A percentile compares a stretch with the other conserved stretches of the same genome.
Conservation (phyloP, 2,329 filamentous ascomycete species). For the Fusarium guadeloupense region DNA sequence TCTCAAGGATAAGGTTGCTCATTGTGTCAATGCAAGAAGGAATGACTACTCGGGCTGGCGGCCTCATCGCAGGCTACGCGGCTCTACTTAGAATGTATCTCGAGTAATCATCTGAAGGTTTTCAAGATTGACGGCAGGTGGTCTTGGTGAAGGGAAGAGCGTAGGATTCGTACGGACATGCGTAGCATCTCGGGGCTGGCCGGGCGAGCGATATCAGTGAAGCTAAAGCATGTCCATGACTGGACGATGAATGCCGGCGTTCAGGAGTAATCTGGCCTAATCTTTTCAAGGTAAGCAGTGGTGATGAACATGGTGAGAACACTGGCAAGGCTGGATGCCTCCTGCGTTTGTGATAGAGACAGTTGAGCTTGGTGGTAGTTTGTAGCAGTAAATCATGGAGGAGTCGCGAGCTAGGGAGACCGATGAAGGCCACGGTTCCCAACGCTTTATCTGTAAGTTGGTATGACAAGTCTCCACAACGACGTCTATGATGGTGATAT, state of each 20-base stretch:
- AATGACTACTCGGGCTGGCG: constrained; percentile 21
- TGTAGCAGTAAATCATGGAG: not conserved
- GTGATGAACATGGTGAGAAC: not conserved
- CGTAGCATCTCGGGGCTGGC: constrained; percentile 32
- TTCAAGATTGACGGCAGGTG: constrained; percentile 40
- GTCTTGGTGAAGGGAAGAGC: constrained; percentile 39
- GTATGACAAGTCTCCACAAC: not conserved
- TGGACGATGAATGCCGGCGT: constrained; percentile 24
- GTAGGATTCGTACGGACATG: constrained; percentile 35
- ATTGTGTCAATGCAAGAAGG: constrained; percentile 32
- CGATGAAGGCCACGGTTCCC: not conserved
- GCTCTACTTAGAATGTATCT: constrained; percentile 46
- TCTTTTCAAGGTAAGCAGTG: constrained; percentile 1
- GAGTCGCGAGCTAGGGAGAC: not conserved
- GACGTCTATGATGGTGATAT: not conserved
- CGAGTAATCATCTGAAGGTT: constrained; percentile 45
- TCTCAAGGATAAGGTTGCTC: constrained; percentile 32
- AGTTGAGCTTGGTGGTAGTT: not conserved
- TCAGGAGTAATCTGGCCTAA: constrained; percentile 16
- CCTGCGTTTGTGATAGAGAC: not conserved
- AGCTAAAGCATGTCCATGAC: constrained; percentile 16
- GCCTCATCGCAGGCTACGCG: constrained; percentile 31
- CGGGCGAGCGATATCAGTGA: constrained; percentile 20
- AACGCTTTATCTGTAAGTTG: not conserved
- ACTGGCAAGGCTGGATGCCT: not conserved